Conservation (phyloP, 345 rosid genomes). For the Moricandia arvensis region DNA sequence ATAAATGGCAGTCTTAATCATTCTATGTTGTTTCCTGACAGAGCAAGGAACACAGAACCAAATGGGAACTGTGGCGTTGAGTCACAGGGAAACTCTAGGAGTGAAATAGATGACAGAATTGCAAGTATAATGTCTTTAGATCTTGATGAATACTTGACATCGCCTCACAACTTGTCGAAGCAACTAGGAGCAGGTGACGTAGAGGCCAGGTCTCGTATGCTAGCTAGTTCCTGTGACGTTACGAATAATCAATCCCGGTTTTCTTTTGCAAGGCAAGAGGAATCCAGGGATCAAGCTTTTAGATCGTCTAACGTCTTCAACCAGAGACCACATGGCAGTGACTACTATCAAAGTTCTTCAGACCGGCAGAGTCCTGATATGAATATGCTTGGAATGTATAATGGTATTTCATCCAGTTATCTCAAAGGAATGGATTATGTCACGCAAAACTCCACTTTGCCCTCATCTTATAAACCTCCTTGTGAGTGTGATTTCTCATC, state of each 20-base stretch:
- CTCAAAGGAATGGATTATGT: conserved; percentile 49
- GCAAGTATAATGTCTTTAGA: conserved; percentile 79
- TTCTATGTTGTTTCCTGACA: conserved; percentile 40
- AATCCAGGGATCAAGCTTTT: conserved; percentile 43
- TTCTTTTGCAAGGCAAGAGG: conserved; percentile 92
- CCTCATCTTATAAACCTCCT: conserved; percentile 54
- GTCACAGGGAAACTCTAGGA: conserved; percentile 15
- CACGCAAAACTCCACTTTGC: conserved; percentile 36
- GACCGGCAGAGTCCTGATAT: conserved; percentile 43
- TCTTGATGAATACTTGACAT: conserved; percentile 66
- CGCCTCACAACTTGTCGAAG: conserved; percentile 66
- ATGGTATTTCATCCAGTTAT: conserved; percentile 51
- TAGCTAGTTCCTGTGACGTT: conserved; percentile 51
- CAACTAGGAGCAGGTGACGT: conserved; percentile 50
- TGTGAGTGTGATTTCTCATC: conserved; percentile 48
- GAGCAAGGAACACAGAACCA: conserved; percentile 36
- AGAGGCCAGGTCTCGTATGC: conserved; percentile 50
- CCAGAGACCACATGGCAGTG: conserved; percentile 39
- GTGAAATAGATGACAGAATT: conserved; percentile 70
- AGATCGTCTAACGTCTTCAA: conserved; percentile 41
- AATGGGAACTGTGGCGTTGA: conserved; percentile 4
- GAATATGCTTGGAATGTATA: conserved; percentile 46
- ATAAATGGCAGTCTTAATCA: conserved; percentile 39
- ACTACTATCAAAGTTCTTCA: conserved; percentile 43
- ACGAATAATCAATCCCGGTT: conserved; percentile 77